These are phyloP conservation scores for Auriscalpium vulgare DNA, from an alignment of 768 basidiomycete species.

Conservation along the genomic window DNA sequence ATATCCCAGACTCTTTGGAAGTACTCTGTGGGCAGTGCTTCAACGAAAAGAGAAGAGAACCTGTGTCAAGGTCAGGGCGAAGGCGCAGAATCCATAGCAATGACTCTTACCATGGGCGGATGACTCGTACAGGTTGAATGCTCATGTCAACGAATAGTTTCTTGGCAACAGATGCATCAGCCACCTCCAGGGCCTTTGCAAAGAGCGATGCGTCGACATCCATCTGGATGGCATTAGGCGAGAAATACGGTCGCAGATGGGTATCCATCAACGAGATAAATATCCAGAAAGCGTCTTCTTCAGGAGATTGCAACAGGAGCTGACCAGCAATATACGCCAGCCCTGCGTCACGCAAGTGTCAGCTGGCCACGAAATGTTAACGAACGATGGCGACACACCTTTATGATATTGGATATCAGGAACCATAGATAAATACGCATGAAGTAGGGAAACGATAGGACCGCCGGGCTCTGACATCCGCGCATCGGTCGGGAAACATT, in stretches of 20 bases:
- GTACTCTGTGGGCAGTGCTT: slow-evolving; percentile 54
- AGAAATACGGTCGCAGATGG: slow-evolving; percentile 74
- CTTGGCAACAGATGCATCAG: slow-evolving; percentile 52
- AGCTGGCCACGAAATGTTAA: neutral
- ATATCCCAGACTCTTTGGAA: slow-evolving; percentile 77
- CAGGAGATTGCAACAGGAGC: slow-evolving; percentile 64
- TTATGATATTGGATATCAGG: slow-evolving; percentile 66
- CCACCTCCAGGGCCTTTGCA: slow-evolving; percentile 55
- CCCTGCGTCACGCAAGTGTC: slow-evolving; percentile 30
- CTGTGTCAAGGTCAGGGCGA: slow-evolving; percentile 25
- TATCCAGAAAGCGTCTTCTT: slow-evolving; percentile 90
- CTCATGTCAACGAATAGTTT: slow-evolving; percentile 60
- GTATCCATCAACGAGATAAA: slow-evolving; percentile 83
- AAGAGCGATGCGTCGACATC: slow-evolving; percentile 75
- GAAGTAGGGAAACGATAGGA: slow-evolving; percentile 43
- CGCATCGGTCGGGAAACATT: slow-evolving; percentile 48
- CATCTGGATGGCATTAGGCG: slow-evolving; percentile 48
- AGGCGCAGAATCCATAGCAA: neutral
- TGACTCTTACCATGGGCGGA: slow-evolving; percentile 51
- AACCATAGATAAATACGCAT: slow-evolving; percentile 80
- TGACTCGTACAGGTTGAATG: slow-evolving; percentile 48
- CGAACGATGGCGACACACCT: slow-evolving; percentile 32
- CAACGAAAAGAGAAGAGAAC: slow-evolving; percentile 69
- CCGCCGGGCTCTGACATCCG: slow-evolving; percentile 51
- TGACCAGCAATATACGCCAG: slow-evolving; percentile 66